Evolutionary conservation across 2,329 filamentous ascomycete genomes (phyloP), one percentile per base, ranked within the genome.

Genomic region (Endoconidiophora polonica): DNA sequence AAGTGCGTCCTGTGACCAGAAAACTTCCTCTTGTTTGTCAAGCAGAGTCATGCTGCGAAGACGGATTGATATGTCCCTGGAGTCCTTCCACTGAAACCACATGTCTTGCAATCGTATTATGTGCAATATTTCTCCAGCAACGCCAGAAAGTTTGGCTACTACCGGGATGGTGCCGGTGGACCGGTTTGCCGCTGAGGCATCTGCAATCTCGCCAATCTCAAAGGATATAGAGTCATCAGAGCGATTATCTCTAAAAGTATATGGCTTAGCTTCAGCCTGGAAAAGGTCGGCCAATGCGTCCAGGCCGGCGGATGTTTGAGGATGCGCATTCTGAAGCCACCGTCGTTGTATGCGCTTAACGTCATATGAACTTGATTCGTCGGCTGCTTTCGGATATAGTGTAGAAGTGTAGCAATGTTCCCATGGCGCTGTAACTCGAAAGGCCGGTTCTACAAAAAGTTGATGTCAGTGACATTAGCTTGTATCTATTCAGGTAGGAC

Each of bases 111-210:
- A 60, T 5, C 67, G 65, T 3, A 71, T 61, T 2, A 86, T 58
- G 2, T 74, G 73, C 7, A 86, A 62, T 1, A 74, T 62, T 55
- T 79, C 73, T 1, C 76, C 74, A 12, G 68, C 70, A 45, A 70
- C 67, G n/a, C 81, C 81, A 2, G 70, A 65, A 4, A 65, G 70
- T 57, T 65, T 70, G 54, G 66, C 74, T 54, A 70, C 66, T 56
- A 65, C 60, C 1, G 65, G 61, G 10, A 61, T 60, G 14, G 39
- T 58, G 60, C 1, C 51, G 55, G 29, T 56, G 43, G 29, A 48
- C 58, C 24, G 51, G 56, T 16, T 18, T 2, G 58, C 22, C 12
- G 10, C n/a, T 12, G 62, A 66, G 16, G 63, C 54, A 55, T 75
- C 65, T 1, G 65, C 60, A 55, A 77, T 68, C 51, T 74, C 70